Evolutionary conservation across 1,139 yeast genomes (phyloP).

Genomic region (Hemisphaericaspora subhashii): DNA sequence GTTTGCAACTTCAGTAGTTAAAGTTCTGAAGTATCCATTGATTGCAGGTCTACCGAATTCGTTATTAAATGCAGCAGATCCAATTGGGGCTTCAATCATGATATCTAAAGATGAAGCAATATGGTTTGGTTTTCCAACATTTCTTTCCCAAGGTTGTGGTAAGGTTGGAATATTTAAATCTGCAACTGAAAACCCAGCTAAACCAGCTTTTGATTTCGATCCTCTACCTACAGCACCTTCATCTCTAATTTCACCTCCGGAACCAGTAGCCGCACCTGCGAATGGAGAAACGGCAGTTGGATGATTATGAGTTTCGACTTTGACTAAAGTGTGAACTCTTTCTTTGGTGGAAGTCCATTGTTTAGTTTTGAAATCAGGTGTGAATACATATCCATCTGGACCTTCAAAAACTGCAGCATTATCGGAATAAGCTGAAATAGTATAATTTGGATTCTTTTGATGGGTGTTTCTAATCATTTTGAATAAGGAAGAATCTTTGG

Average conservation of each 20-base stretch:
- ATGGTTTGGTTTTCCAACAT: constrained; percentile 86
- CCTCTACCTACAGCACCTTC: constrained; percentile 99
- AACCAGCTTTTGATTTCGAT: constrained; percentile 94
- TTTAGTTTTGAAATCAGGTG: constrained; percentile 74
- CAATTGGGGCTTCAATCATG: constrained; percentile 96
- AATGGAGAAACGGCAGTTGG: constrained; percentile 99
- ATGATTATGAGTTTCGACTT: constrained; percentile 98
- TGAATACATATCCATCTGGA: constrained; percentile 66
- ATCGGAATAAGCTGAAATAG: constrained; percentile 93
- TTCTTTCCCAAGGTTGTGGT: constrained; percentile 91
- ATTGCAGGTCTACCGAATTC: constrained; percentile 99
- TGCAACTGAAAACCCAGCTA: constrained; percentile 89
- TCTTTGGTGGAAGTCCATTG: constrained; percentile 77
- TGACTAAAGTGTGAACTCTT: constrained; percentile 82
- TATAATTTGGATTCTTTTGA: constrained; percentile 71
- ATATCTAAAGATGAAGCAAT: constrained; percentile 92
- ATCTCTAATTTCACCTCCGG: constrained; percentile 99
- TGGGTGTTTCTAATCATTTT: constrained; percentile 97
- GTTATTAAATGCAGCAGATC: constrained; percentile 97
- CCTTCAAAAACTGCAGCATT: constrained; percentile 98
- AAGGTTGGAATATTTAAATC: constrained; percentile 85
- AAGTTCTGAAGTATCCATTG: constrained; percentile 93
- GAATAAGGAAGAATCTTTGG: constrained; percentile 75
- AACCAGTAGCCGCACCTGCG: constrained; percentile 99
- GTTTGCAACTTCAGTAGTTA: constrained; percentile 75